Conservation (phyloP, 495 filamentous ascomycete species). For the Hamigera avellanea region DNA sequence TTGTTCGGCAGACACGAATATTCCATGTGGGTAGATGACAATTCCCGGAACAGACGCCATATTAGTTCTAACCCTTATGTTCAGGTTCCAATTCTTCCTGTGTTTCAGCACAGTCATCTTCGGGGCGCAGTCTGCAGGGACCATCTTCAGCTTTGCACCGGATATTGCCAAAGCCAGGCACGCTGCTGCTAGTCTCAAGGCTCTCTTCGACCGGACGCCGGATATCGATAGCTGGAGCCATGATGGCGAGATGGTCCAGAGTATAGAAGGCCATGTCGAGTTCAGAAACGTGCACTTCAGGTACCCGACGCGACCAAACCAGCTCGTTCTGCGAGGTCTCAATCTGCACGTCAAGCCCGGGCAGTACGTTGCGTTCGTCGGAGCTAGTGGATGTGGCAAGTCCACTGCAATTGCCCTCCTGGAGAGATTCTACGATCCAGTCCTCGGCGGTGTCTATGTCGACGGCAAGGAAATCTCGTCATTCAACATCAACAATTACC, state of each 20-base stretch:
- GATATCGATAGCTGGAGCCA: slow-evolving; percentile 10
- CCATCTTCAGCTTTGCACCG: slow-evolving; percentile 35
- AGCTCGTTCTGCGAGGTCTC: slow-evolving; percentile 2
- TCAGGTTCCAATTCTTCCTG: slow-evolving; percentile 45
- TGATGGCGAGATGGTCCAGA: background rate
- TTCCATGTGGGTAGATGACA: slow-evolving; percentile 17
- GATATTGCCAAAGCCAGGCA: slow-evolving; percentile 35
- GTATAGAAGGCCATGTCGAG: slow-evolving; percentile 3
- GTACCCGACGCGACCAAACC: slow-evolving; percentile 3
- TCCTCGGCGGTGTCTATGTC: slow-evolving; percentile 17
- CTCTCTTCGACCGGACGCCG: slow-evolving; percentile 22
- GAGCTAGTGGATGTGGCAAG: slow-evolving; percentile 44
- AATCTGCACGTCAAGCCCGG: slow-evolving; percentile 1
- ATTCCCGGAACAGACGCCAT: too few relatives aligned
- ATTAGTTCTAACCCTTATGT: too few relatives aligned
- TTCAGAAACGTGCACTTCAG: slow-evolving; percentile 3
- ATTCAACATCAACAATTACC: slow-evolving; percentile 10
- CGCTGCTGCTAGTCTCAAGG: slow-evolving; percentile 28
- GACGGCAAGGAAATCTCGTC: slow-evolving; percentile 8
- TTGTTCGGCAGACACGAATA: slow-evolving; percentile 38
- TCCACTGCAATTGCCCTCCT: slow-evolving; percentile 40
- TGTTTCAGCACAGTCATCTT: slow-evolving; percentile 41
- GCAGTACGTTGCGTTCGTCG: slow-evolving; percentile 18
- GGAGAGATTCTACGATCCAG: slow-evolving; percentile 39
- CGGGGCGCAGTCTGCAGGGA: slow-evolving; percentile 32